These are phyloP conservation scores for Trichoderma koningiopsis DNA, from an alignment of 2,329 filamentous ascomycete genomes.

Conservation along the genomic window DNA sequence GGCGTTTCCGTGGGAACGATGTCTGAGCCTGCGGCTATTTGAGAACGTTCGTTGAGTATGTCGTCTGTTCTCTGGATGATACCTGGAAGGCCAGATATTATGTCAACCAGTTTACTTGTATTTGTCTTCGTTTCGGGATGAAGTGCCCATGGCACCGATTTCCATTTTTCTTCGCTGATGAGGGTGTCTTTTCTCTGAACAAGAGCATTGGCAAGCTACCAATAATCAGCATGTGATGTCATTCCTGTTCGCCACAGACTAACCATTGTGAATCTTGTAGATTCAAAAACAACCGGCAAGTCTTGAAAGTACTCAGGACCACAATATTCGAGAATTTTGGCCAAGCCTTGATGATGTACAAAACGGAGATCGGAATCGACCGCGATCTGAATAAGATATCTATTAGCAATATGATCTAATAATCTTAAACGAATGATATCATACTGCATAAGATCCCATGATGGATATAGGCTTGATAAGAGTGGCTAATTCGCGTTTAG, in stretches of 20 bases:
- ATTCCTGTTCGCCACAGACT: not conserved
- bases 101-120: slow-evolving; percentile 8
- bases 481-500: not conserved
- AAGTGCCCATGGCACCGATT: not conserved
- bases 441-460: slow-evolving; percentile 14
- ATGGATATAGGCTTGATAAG: slow-evolving; percentile 18
- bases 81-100: not conserved
- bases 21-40: not conserved
- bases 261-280: slow-evolving; percentile 6
- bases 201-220: not conserved
- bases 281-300: not conserved
- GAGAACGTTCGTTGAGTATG: slow-evolving; percentile 10
- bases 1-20: not conserved
- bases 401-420: not conserved
- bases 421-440: not conserved
- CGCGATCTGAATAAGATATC: not conserved
- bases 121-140: not conserved
- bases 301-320: slow-evolving; percentile 7
- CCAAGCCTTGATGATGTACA: not conserved
- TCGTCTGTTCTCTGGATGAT: not conserved
- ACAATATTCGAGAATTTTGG: slow-evolving; percentile 10
- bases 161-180: not conserved
- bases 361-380: slow-evolving; percentile 1
- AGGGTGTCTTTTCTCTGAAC: slow-evolving; percentile 1
- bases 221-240: not conserved